Evolutionary conservation across 2,329 filamentous ascomycete genomes (phyloP).

Genomic region (Trichophyton verrucosum): DNA sequence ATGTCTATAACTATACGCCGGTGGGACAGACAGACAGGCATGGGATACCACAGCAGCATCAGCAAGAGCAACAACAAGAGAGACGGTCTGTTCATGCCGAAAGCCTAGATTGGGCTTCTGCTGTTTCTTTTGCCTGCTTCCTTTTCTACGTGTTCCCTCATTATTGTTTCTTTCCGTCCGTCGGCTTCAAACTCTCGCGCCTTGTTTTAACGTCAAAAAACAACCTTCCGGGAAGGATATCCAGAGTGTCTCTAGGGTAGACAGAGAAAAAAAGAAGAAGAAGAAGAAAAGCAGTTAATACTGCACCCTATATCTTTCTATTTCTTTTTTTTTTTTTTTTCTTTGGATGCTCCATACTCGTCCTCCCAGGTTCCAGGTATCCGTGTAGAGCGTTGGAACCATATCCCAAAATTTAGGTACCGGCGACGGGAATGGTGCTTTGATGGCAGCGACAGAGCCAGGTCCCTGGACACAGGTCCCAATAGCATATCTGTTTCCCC

Average conservation of each 20-base stretch:
- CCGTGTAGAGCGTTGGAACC: background rate
- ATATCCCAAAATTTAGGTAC: background rate
- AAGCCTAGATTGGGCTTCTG: background rate
- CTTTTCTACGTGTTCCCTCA: background rate
- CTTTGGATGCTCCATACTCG: background rate
- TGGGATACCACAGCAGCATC: too few relatives aligned
- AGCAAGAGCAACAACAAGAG: too few relatives aligned
- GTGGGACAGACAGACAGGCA: background rate
- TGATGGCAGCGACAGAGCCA: background rate
- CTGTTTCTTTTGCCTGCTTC: background rate
- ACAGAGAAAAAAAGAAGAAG: too few relatives aligned
- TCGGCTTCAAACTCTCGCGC: background rate
- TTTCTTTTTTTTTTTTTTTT: background rate
- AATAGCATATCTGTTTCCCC: background rate
- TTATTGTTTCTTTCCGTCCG: background rate
- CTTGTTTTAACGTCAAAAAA: slow-evolving; percentile 2
- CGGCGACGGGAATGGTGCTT: background rate
- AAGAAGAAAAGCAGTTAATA: background rate
- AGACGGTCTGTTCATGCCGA: background rate
- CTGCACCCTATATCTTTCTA: background rate
- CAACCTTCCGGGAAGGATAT: slow-evolving; percentile 1
- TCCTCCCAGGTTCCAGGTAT: background rate
- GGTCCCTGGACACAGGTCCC: background rate
- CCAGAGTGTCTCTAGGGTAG: background rate
- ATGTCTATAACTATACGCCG: too few relatives aligned